Evolutionary conservation across 257 asterid species (phyloP).

Genomic region (Capsicum pubescens): DNA sequence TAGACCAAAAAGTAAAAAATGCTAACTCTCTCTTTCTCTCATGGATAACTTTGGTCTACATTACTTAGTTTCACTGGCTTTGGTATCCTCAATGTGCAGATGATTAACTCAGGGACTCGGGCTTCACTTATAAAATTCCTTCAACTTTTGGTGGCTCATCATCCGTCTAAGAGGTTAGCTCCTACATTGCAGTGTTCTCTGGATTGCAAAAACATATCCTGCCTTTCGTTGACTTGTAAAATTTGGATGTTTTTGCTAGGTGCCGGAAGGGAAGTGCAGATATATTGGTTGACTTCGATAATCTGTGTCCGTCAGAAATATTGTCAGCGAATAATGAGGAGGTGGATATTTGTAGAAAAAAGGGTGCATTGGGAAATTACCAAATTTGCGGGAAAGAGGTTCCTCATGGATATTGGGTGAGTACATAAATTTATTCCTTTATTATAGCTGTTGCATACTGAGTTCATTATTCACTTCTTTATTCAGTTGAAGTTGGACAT

Average conservation of each 20-base stretch:
- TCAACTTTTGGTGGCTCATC: slow-evolving; percentile 93
- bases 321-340: slow-evolving; percentile 42
- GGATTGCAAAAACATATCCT: neutral
- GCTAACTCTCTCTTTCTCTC: neutral
- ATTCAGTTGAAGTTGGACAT: slow-evolving; percentile 1
- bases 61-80: slow-evolving; percentile 25
- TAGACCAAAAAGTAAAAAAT: slow-evolving; percentile 66
- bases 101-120: slow-evolving; percentile 77
- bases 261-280: slow-evolving; percentile 98
- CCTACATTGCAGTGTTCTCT: neutral
- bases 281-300: slow-evolving; percentile 82
- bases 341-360: slow-evolving; percentile 45
- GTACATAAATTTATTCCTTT: slow-evolving; percentile 31
- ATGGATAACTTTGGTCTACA: neutral
- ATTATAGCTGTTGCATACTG: neutral
- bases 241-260: slow-evolving; percentile 46
- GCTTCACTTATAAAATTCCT: slow-evolving; percentile 73
- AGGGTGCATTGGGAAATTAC: slow-evolving; percentile 50
- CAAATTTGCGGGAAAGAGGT: slow-evolving; percentile 88
- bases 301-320: slow-evolving; percentile 46
- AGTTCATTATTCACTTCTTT: slow-evolving; percentile 1
- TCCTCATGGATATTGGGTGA: slow-evolving; percentile 98
- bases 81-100: slow-evolving; percentile 46
- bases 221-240: neutral
- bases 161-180: slow-evolving; percentile 87